phyloP scores from a whole-genome alignment of 202 grass and related monocot species.

The Brachypodium distachyon region DNA sequence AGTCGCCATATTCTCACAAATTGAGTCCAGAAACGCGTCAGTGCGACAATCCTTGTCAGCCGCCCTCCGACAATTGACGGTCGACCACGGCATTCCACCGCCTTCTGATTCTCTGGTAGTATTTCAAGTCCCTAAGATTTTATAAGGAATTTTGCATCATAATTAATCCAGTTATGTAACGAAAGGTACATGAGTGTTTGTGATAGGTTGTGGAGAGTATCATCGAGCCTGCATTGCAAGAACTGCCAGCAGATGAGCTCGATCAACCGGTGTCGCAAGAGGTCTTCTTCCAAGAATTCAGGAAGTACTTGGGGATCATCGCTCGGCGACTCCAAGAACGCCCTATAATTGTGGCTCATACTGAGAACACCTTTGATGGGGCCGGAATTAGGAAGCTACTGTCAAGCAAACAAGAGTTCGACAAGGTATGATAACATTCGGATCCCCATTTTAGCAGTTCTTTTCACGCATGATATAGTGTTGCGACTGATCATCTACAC shows the following conservation, averaged over 20 bases:
- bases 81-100: slow-evolving; percentile 77
- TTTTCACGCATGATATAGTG: too few relatives aligned
- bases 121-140: neutral
- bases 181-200: neutral
- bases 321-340: slow-evolving; percentile 33
- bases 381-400: slow-evolving; percentile 53
- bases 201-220: slow-evolving; percentile 63
- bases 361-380: slow-evolving; percentile 83
- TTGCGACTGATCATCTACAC: neutral
- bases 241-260: slow-evolving; percentile 27
- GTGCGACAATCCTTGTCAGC: slow-evolving; percentile 38
- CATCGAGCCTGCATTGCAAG: slow-evolving; percentile 41
- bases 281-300: slow-evolving; percentile 57
- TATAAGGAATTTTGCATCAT: neutral
- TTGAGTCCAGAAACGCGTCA: slow-evolving; percentile 6
- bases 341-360: slow-evolving; percentile 81
- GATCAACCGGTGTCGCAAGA: slow-evolving; percentile 50
- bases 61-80: slow-evolving; percentile 51
- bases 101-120: slow-evolving; percentile 72
- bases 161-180: neutral
- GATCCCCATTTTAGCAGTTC: neutral
- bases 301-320: slow-evolving; percentile 35
- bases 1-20: slow-evolving; percentile 44
- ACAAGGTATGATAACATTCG: slow-evolving; percentile 30
- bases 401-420: slow-evolving; percentile 67